Base-by-base conservation (phyloP, 1,284 basidiomycete genomes). In the Cryptococcus maquisensis region DNA sequence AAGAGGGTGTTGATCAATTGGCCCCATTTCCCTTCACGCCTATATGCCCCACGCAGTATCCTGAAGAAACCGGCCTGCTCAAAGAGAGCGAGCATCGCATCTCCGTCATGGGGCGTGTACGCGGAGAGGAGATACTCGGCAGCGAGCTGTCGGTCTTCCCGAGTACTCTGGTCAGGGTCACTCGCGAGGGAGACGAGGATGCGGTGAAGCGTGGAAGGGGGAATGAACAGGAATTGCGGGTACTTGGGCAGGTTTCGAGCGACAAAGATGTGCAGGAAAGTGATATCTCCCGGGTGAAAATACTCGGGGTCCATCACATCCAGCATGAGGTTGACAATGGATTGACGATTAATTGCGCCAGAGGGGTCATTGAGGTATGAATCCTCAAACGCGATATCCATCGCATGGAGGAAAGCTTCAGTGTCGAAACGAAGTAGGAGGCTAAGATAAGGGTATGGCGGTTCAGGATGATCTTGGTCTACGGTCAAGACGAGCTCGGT, bases 191-290 rank as follows among this genome's bases (percentile, higher is more conserved):
- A 82, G 46, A 88, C 79, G 37, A 99, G 82, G 60, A 98, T 84
- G 41, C 79, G 79, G 60, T 92, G 86, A 4, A 93, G 79, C 1
- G 83, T 79, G 42, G 82, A 85, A 2, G 83, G 84, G 0, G 84
- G 76, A 38, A 94, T 80, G 54, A 82, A 77, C 56, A 98, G 82
- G 75, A 87, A 93, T 74, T 97, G 93, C 0, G 88, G 86, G 74
- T 98, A 99, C 77, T 98, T 98, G 0, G 96, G 90, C 15, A 96
- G 84, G 72, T 98, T 99, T 55, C 94, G 87, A 1, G 96, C 90
- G 55, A 98, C 83, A 74, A 99, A 99, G 62, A 98, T 97, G 70
- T 93, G 85, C 47, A 95, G 81, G 72, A 98, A 90, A 3, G 88
- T 90, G 49, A 80, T 77, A 68, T 90, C 90, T 36, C 80, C 76